Evolutionary conservation across 352 stramenopile species (phyloP).

Genomic region (Hyphochytrium catenoides): DNA sequence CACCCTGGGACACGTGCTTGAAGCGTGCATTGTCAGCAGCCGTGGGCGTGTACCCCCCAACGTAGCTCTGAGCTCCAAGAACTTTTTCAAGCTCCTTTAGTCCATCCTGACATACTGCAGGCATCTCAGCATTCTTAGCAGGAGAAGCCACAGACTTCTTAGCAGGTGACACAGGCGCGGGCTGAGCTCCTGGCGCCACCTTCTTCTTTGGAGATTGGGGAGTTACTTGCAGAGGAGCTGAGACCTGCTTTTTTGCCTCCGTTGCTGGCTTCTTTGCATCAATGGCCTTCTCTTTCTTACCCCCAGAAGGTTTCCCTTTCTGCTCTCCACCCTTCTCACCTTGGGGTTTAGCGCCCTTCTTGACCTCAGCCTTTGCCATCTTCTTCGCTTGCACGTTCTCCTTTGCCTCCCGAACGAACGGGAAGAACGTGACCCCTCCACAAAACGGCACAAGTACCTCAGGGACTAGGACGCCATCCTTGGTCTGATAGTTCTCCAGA

Average conservation of each 20-base stretch:
- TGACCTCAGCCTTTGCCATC: conserved; percentile 82
- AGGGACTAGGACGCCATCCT: conserved; percentile 87
- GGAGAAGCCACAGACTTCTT: background rate
- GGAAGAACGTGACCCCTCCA: conserved; percentile 92
- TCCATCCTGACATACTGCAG: too few species aligned
- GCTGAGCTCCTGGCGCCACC: background rate
- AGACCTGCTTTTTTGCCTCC: background rate
- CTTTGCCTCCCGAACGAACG: conserved; percentile 86
- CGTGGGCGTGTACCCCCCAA: conserved; percentile 1
- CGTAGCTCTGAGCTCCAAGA: background rate
- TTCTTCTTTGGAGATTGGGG: conserved; percentile 1
- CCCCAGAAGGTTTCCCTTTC: conserved; percentile 1
- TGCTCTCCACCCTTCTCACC: conserved; percentile 7
- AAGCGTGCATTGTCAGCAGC: background rate
- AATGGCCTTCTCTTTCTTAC: background rate
- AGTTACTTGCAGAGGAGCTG: background rate
- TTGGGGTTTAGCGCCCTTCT: conserved; percentile 34
- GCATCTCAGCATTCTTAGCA: background rate
- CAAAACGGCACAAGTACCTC: conserved; percentile 94
- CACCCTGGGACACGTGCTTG: background rate
- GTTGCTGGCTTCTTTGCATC: background rate
- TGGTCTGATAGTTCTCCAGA: conserved; percentile 96
- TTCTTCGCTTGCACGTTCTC: conserved; percentile 70
- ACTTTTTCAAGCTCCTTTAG: background rate
- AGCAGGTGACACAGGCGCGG: background rate